Base-by-base conservation (phyloP, 2,329 filamentous ascomycete species). In the Aureobasidium melanogenum region DNA sequence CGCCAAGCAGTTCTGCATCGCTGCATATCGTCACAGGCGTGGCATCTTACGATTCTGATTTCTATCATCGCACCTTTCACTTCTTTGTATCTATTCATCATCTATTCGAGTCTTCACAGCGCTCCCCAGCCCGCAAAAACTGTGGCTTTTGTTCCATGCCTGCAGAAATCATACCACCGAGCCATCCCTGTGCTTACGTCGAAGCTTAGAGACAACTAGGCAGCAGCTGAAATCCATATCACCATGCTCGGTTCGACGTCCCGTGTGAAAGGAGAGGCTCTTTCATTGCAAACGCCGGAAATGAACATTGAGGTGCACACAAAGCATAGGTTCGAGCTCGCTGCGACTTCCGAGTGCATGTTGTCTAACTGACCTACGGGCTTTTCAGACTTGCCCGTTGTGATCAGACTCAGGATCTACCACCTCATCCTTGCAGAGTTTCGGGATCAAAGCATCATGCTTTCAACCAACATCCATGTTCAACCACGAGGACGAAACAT, bases 11-110 rank as follows among this genome's bases (percentile, higher is more conserved):
- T 46, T 12, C 30, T 10, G 30, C 3, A 34, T n/a, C 12, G 28
- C 30, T 46, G 39, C 54, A 46, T 32, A 36, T 36, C 26, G n/a
- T 34, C 19, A 26, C n/a, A n/a, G 38, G 54, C 51, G 38, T 43
- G 5, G 26, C 36, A 36, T 44, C 7, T 34, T 24, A 24, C n/a
- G 7, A 26, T 10, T 26, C 26, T 44, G 41, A 24, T 44, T 44
- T 43, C 10, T 6, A 9, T 19, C 9, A 32, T 47, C 14, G 4
- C 6, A 36, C 44, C 10, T 26, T 44, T 26, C 7, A 26, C 8
- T 57, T 57, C 54, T 36, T 46, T 57, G 54, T 57, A 57, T 28
- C 19, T 57, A 57, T 46, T 57, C 12, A 54, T 14, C n/a, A 43
- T 43, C n/a, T 36, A 7, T 30, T 5, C 10, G 9, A 30, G 14